phyloP scores from a whole-genome alignment of 2,329 filamentous ascomycete species.

The Monosporascus sp. region DNA sequence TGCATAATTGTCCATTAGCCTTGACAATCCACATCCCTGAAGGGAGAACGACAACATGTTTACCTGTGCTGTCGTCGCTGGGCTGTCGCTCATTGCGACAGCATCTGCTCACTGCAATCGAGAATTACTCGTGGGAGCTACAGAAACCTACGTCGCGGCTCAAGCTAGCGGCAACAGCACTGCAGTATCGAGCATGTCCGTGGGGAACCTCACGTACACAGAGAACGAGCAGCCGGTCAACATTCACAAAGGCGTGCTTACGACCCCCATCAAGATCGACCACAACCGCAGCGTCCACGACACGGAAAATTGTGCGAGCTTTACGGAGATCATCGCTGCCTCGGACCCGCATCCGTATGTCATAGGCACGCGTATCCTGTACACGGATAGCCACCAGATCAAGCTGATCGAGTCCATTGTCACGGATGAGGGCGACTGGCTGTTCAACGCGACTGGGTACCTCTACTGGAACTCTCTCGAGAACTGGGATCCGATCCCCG shows the following conservation, averaged over 20 bases:
- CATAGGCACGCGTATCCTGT: conserved; percentile 25
- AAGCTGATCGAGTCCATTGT: conserved; percentile 24
- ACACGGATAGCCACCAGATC: conserved; percentile 18
- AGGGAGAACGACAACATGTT: neutral
- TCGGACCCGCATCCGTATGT: conserved; percentile 27
- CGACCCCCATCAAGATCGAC: conserved; percentile 25
- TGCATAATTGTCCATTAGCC: neutral
- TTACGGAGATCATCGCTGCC: conserved; percentile 34
- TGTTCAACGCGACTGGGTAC: conserved; percentile 24
- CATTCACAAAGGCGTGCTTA: conserved; percentile 19
- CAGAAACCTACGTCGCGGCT: conserved; percentile 18
- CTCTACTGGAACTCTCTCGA: conserved; percentile 22
- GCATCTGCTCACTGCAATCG: conserved; percentile 12
- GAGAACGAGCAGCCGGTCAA: conserved; percentile 25
- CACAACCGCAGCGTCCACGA: conserved; percentile 29
- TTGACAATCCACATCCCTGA: neutral
- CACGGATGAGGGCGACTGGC: conserved; percentile 25
- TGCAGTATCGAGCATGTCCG: conserved; percentile 8
- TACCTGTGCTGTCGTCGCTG: neutral
- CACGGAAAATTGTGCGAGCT: conserved; percentile 29
- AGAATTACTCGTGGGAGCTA: conserved; percentile 16
- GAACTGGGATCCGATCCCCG: conserved; percentile 25
- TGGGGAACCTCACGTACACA: conserved; percentile 19
- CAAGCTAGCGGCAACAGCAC: conserved; percentile 15
- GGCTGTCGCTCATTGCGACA: neutral